Base-by-base conservation (phyloP, 2,329 filamentous ascomycete genomes). In the Phialophora expanda region DNA sequence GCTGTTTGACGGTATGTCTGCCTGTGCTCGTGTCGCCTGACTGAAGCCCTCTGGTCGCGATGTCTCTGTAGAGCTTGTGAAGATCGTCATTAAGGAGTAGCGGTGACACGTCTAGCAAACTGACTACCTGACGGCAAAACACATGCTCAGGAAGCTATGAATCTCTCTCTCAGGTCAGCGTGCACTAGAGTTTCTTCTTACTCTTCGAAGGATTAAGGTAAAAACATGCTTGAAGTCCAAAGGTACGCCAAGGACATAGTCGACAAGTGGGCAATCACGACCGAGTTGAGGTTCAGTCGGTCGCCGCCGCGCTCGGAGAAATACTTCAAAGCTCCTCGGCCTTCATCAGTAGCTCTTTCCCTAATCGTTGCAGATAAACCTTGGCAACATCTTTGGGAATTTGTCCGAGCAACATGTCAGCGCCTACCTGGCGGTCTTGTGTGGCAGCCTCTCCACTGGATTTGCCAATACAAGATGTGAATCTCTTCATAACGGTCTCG, bases 351-450 rank as follows among this genome's bases (percentile, higher is more conserved):
- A 96, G 77, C 77, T 96, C 92, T 59, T 86, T 84, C 0, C 85
- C 90, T 66, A 96, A 77, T 68, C 92, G 84, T 67, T 86, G 79
- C 46, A 95, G 74, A 77, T 96, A 96, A 74, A 95, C 96, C 51
- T 82, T 82, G 17, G 85, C 83, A 66, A 90, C 85, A 71, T 90
- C 88, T 26, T 76, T 75, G 2, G 91, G 90, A 34, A 94, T 69
- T 8, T 82, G 85, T 17, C 77, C 73, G 61, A 79, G 77, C 7
- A 72, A 72, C 32, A 65, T 41, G 26, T 56, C 38, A 5, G 24
- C 34, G 32, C 22, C 20, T 11, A 12, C 7, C 8, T 30, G 26
- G 8, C 57, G 34, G 32, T 20, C 34, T 11, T 12, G 11, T 5
- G 55, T 32, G 22, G 34, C 32, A 56, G 24, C n/a, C 17, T 56